Evolutionary conservation across 2,329 filamentous ascomycete species (phyloP).

Genomic region (Microcyclosporella mali): DNA sequence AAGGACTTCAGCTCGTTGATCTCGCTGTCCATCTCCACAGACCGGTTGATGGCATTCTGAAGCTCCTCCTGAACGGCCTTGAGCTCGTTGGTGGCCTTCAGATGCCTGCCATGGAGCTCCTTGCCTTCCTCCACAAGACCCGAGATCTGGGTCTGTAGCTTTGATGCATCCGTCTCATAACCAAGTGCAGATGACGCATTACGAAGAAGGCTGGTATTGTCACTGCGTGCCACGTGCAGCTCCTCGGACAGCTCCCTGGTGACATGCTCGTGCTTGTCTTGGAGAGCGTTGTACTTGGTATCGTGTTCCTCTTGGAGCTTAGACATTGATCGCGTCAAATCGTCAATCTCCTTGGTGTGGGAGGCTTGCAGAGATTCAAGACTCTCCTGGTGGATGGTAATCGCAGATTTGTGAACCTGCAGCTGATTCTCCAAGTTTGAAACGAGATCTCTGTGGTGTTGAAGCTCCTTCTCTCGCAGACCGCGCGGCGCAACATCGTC

Average conservation of each 20-base stretch:
- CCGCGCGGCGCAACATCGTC: constrained; percentile 52
- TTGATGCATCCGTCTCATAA: constrained; percentile 49
- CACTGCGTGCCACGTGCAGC: constrained; percentile 53
- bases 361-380: constrained; percentile 49
- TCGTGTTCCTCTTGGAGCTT: constrained; percentile 25
- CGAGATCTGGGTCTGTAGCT: constrained; percentile 39
- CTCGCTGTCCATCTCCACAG: constrained; percentile 37
- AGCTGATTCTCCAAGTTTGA: constrained; percentile 53
- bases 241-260: constrained; percentile 50
- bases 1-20: constrained; percentile 42
- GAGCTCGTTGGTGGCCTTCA: constrained; percentile 40
- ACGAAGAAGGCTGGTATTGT: constrained; percentile 55
- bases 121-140: constrained; percentile 42
- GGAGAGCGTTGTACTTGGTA: constrained; percentile 33
- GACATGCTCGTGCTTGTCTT: constrained; percentile 31
- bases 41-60: constrained; percentile 34
- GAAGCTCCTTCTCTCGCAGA: constrained; percentile 46
- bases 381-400: constrained; percentile 49
- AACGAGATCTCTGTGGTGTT: constrained; percentile 47
- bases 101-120: constrained; percentile 37
- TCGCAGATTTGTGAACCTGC: constrained; percentile 49
- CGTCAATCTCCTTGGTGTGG: constrained; percentile 53
- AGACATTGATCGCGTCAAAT: constrained; percentile 54
- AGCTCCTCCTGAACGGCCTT: constrained; percentile 39
- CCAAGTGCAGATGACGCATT: constrained; percentile 58